Evolutionary conservation across 805 yeast genomes (phyloP), one percentile per base, ranked within the genome.

Genomic region (Yamadazyma phyllophila): DNA sequence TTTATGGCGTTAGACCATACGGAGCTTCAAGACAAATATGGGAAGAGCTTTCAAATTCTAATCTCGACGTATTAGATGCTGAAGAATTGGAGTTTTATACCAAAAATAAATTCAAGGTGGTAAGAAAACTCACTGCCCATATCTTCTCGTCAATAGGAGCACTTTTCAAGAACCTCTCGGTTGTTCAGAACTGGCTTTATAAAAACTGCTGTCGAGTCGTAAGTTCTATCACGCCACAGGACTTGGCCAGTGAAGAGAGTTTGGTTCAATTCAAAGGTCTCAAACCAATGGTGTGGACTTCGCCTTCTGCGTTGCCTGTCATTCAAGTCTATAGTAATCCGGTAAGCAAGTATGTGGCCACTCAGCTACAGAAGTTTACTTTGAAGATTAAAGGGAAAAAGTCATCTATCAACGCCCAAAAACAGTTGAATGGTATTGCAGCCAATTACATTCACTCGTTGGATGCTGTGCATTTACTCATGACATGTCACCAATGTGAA

Each of bases 361-460:
- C 71, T 2, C 39, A 59, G 3, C 51, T 65, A 27, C 71, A 65
- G 29, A n/a, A 39, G 5, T 31, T 46, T 13, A 16, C 36, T 11
- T 7, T 43, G 9, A 26, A 26, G 14, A 39, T 35, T 26, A 12
- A 11, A 6, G 31, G 26, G 3, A n/a, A 11, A 9, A 12, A 16
- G 2, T 13, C 36, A 1, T 17, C 30, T 9, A 14, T 51, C 6
- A 41, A 48, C 38, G 11, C 37, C 2, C 11, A 17, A 31, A 69
- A 63, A 45, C 75, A 69, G 46, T 17, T 57, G 33, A 67, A 64
- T 47, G 74, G 64, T 9, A 57, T 72, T 6, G 73, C 77, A 0
- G 76, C 77, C 3, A 72, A 72, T 44, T 71, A 66, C 49, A 65
- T 72, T 36, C 77, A 72, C 47, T 69, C 74, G 9, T 46, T 71